Base-by-base conservation (phyloP, 176 grass and related monocot genomes). In the Eleusine coracana region DNA sequence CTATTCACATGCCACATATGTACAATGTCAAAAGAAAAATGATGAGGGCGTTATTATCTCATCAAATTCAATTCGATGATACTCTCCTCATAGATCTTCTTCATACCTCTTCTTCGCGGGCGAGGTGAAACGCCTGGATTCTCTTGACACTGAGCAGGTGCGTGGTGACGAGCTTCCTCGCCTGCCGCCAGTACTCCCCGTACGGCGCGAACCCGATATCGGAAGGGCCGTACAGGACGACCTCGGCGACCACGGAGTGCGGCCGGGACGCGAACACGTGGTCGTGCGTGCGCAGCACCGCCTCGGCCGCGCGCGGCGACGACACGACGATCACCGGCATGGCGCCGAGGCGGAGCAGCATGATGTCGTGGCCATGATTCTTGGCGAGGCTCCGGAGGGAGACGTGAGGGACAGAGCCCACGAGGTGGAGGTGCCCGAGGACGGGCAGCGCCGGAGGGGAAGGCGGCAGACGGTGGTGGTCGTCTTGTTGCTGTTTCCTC, bases 201-300 rank as follows among this genome's bases (percentile, higher is more conserved):
- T 78, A 38, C 12, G 86, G 86, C 28, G 62, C 77, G 71, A 86
- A 89, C 7, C 82, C 84, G 39, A 91, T 36, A 68, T 87, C 83
- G 62, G 52, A 76, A 2, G 68, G 61, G 5, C 85, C 81, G 45
- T 87, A 89, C 31, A 89, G 13, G 56, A 82, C 64, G 48, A 68
- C 10, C 34, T 49, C 87, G 49, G 44, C 63, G 40, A 68, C 45
- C 6, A 76, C 11, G 0, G 81, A 68, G 7, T 14, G 44, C 16
- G 79, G 74, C 52, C 86, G 83, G n/a, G 83, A 92, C 54, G 87
- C 86, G 72, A 86, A 81, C 27, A 84, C 68, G 66, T 81, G 86
- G 42, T 92, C 90, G 80, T 89, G 90, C 37, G 66, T 73, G 62
- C 65, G 88, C 54, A 92, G 75, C 56, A 89, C 77, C 44, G 75